Evolutionary conservation across 208 protist species (phyloP).

Genomic region (Entamoeba dispar): DNA sequence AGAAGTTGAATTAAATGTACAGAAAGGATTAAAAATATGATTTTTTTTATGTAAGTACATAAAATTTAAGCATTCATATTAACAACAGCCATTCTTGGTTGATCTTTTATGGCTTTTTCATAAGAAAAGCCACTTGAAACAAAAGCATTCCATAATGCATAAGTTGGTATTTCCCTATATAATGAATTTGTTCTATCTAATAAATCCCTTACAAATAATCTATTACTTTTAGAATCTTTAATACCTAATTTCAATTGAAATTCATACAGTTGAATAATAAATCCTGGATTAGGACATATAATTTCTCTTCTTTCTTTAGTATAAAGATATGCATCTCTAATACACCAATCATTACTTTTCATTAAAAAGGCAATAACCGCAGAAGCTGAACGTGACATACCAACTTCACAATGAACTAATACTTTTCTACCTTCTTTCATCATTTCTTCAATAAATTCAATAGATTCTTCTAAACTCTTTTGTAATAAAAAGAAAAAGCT

Average conservation of each 20-base stretch:
- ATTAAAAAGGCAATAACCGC: constrained; percentile 65
- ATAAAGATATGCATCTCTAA: constrained; percentile 50
- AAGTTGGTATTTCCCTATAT: not conserved
- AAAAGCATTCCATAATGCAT: not conserved
- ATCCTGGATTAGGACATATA: constrained; percentile 60
- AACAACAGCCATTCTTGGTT: not conserved
- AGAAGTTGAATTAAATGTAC: no score
- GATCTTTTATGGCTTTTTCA: not conserved
- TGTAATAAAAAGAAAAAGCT: not conserved
- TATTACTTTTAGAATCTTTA: not conserved
- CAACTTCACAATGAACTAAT: constrained; percentile 73
- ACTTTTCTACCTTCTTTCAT: constrained; percentile 40
- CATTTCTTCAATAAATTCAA: constrained; percentile 53
- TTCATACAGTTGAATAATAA: constrained; percentile 53
- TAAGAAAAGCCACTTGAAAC: not conserved
- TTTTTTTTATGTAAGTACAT: no score
- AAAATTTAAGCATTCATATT: no score
- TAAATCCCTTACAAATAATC: not conserved
- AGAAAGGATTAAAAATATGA: no score
- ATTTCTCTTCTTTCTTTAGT: constrained; percentile 47
- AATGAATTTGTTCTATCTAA: not conserved
- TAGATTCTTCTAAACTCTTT: constrained; percentile 33
- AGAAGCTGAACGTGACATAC: constrained; percentile 58
- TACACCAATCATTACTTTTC: constrained; percentile 52
- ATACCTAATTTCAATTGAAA: constrained; percentile 12